These are phyloP conservation scores for Lachnellula occidentalis DNA, from an alignment of 2,329 filamentous ascomycete genomes.

Conservation along the genomic window DNA sequence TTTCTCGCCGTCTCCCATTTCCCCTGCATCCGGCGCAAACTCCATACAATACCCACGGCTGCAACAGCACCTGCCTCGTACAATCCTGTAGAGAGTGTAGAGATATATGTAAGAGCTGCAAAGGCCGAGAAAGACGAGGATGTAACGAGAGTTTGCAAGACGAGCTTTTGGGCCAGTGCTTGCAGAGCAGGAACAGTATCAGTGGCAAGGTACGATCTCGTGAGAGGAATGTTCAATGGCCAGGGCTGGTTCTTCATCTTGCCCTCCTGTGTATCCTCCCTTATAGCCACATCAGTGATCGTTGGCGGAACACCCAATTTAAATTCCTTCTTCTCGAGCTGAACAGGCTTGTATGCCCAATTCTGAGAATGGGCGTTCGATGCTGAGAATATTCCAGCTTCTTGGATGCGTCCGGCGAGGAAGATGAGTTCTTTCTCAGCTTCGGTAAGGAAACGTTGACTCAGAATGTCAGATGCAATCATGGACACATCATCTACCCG, in stretches of 20 bases:
- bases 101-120: constrained; percentile 51
- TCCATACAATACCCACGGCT: constrained; percentile 55
- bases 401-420: constrained; percentile 69
- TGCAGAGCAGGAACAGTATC: constrained; percentile 66
- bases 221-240: constrained; percentile 69
- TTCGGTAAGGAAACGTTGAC: constrained; percentile 67
- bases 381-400: constrained; percentile 45
- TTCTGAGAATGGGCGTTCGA: constrained; percentile 4
- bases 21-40: constrained; percentile 53
- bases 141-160: constrained; percentile 66
- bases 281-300: constrained; percentile 18
- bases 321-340: constrained; percentile 1
- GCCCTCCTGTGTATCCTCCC: constrained; percentile 12
- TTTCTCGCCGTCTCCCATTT: constrained; percentile 55
- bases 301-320: constrained; percentile 13
- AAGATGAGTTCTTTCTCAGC: constrained; percentile 81
- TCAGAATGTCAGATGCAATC: constrained; percentile 73
- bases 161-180: constrained; percentile 65
- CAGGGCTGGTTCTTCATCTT: constrained; percentile 40
- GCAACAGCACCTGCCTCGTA: constrained; percentile 60
- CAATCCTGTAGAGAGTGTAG: constrained; percentile 44
- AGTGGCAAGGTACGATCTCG: constrained; percentile 60
- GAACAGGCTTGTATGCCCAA: constrained; percentile 25
- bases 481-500: constrained; percentile 86
- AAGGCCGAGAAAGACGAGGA: constrained; percentile 56